Base-by-base conservation (phyloP, 192 early-diverging fungal genomes). In the Coemansia asiatica region DNA sequence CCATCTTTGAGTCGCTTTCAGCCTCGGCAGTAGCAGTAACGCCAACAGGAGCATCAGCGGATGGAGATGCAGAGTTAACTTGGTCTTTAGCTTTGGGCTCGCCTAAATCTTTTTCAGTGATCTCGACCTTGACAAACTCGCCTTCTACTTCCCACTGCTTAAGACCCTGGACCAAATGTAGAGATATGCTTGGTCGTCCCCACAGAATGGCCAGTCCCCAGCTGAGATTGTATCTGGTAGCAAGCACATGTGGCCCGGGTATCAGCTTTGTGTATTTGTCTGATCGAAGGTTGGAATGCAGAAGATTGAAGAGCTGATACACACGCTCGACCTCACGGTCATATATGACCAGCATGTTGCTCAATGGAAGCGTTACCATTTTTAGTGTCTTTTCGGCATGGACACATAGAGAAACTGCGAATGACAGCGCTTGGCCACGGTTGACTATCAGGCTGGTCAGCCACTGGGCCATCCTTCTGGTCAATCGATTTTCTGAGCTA, bases 321-420 rank as follows among this genome's bases (percentile, higher is more conserved):
- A 75, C 54, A 15, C 73, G 72, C 73, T 81, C 78, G 27, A 75
- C 48, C 60, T 81, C 78, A 21, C 78, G 78, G 50, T 81, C 78
- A 46, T 81, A 81, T 38, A 81, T 68, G 10, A 63, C 59, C 38
- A 75, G 48, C 36, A 71, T 51, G 60, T 71, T 75, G 66, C 69
- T 69, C 28, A 81, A 55, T 4, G 78, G 69, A 27, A 81, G 31
- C 36, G 66, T 59, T 23, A 66, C 28, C 47, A 53, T 60, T 55
- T 65, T 75, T 19, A 75, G 38, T 4, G 72, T 48, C 51, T 68
- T 72, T 46, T 81, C 73, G 10, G 78, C 78, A 44, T 81, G 78
- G 13, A 65, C 67, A 27, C 73, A 72, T 66, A 72, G 56, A 1
- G 73, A 66, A 21, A 81, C 66, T 2, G 48, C 59, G 51, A 72